Percentiles rank a stretch among this genome's conserved stretches.
Conservation (phyloP, 495 filamentous ascomycete species). For the Cairneyella variabilis region DNA sequence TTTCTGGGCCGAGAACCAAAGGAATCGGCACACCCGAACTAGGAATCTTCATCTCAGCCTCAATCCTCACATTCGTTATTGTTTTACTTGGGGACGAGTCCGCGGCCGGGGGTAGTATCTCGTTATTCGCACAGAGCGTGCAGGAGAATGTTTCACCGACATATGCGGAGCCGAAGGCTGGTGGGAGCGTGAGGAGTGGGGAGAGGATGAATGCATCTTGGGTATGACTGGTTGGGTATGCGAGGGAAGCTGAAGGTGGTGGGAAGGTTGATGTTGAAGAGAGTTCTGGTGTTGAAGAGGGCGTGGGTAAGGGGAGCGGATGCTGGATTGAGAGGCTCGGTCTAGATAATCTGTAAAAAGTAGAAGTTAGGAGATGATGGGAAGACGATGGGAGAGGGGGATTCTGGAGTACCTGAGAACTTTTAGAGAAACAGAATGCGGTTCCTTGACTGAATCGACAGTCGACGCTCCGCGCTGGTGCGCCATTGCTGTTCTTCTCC, state of each 20-base stretch:
- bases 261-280: slow-evolving; percentile 13
- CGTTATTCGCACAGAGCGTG: slow-evolving; percentile 92
- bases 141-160: slow-evolving; percentile 95
- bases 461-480: slow-evolving; percentile 25
- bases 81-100: slow-evolving; percentile 40
- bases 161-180: slow-evolving; percentile 89
- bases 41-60: slow-evolving; percentile 93
- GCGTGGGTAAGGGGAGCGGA: slow-evolving; percentile 31
- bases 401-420: slow-evolving; percentile 52
- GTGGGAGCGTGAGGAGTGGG: slow-evolving; percentile 78
- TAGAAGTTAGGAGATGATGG: no score
- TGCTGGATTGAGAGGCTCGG: slow-evolving; percentile 52
- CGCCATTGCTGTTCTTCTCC: slow-evolving; percentile 18
- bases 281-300: slow-evolving; percentile 8
- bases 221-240: slow-evolving; percentile 22
- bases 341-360: slow-evolving; percentile 40
- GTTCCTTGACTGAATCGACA: slow-evolving; percentile 63
- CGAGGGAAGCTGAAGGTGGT: slow-evolving; percentile 14
- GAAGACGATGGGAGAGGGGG: not conserved
- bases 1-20: slow-evolving; percentile 21
- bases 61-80: slow-evolving; percentile 73
- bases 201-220: slow-evolving; percentile 30
- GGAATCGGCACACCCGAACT: slow-evolving; percentile 25
- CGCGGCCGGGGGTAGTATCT: slow-evolving; percentile 38
- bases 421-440: slow-evolving; percentile 84